phyloP scores from a whole-genome alignment of 2,329 filamentous ascomycete genomes.

The Sporothrix curviconia region DNA sequence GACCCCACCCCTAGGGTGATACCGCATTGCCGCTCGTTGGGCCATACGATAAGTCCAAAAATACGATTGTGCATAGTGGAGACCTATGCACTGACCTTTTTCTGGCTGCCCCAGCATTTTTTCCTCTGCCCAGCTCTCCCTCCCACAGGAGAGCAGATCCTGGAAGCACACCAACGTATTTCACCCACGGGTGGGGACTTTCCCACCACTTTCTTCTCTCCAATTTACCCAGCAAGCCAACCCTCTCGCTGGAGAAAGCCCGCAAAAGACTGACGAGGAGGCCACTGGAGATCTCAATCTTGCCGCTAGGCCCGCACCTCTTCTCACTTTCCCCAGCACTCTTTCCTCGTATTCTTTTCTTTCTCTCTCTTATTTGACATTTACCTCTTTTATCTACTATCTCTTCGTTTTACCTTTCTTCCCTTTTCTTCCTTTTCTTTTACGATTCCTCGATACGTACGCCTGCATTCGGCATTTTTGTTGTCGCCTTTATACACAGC shows the following conservation, averaged over 20 bases:
- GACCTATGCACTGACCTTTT: slow-evolving; percentile 1
- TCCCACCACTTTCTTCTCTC: background rate
- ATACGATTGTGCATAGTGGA: slow-evolving; percentile 1
- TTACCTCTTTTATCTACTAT: background rate
- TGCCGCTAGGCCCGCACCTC: background rate
- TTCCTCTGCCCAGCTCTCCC: slow-evolving; percentile 2
- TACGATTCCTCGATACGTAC: background rate
- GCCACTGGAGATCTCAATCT: background rate
- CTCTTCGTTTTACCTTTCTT: background rate
- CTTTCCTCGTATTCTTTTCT: slow-evolving; percentile 2
- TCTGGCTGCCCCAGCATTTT: background rate
- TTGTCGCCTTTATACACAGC: background rate
- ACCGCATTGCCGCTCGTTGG: slow-evolving; percentile 3
- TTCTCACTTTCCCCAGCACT: too few relatives aligned
- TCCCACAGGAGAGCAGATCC: background rate
- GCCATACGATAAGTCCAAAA: background rate
- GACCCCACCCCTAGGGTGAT: background rate
- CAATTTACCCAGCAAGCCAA: slow-evolving; percentile 2
- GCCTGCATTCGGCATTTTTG: background rate
- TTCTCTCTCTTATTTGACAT: slow-evolving; percentile 1
- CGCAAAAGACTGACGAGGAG: background rate
- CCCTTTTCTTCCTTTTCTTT: background rate
- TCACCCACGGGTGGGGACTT: slow-evolving; percentile 10
- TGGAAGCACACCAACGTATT: too few relatives aligned
- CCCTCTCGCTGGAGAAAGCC: slow-evolving; percentile 1